These are phyloP conservation scores for Setaria viridis DNA, from an alignment of 202 grass and related monocot species.

Conservation along the genomic window DNA sequence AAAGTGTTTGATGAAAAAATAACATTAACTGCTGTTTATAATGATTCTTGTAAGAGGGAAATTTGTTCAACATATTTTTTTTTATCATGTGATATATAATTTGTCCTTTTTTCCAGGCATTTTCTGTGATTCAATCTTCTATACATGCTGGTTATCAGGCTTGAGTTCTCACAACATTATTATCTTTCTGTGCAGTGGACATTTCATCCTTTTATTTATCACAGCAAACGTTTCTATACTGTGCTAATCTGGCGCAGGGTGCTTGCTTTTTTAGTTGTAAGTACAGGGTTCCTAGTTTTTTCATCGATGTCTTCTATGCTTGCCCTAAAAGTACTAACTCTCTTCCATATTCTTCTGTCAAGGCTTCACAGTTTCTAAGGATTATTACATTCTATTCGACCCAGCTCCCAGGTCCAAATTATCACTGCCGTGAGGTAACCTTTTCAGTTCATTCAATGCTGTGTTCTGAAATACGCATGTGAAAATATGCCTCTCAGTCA, in stretches of 20 bases:
- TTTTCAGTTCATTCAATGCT: slow-evolving; percentile 16
- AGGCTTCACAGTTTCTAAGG: slow-evolving; percentile 93
- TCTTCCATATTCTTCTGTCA: slow-evolving; percentile 28
- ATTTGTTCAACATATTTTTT: background rate
- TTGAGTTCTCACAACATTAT: slow-evolving; percentile 7
- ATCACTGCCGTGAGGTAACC: slow-evolving; percentile 96
- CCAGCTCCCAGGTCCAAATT: slow-evolving; percentile 95
- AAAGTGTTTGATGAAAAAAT: background rate
- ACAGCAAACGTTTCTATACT: slow-evolving; percentile 89
- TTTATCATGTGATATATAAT: background rate
- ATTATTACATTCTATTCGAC: slow-evolving; percentile 98
- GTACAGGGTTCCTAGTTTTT: slow-evolving; percentile 44
- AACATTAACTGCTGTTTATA: background rate
- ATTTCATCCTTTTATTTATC: slow-evolving; percentile 92
- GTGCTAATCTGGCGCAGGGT: slow-evolving; percentile 85
- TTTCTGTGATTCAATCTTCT: background rate
- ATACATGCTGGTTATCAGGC: slow-evolving; percentile 13
- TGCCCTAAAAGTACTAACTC: slow-evolving; percentile 19
- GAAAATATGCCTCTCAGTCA: slow-evolving; percentile 19
- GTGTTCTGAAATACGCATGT: slow-evolving; percentile 1
- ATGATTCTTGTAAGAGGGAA: background rate
- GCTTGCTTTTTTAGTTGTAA: slow-evolving; percentile 88
- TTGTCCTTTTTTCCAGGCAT: slow-evolving; percentile 19
- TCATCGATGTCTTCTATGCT: slow-evolving; percentile 11
- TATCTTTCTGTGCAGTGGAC: slow-evolving; percentile 77